Evolutionary conservation across 2,329 filamentous ascomycete species (phyloP), one percentile per base, ranked within the genome.

Genomic region (Stachybotrys elegans): DNA sequence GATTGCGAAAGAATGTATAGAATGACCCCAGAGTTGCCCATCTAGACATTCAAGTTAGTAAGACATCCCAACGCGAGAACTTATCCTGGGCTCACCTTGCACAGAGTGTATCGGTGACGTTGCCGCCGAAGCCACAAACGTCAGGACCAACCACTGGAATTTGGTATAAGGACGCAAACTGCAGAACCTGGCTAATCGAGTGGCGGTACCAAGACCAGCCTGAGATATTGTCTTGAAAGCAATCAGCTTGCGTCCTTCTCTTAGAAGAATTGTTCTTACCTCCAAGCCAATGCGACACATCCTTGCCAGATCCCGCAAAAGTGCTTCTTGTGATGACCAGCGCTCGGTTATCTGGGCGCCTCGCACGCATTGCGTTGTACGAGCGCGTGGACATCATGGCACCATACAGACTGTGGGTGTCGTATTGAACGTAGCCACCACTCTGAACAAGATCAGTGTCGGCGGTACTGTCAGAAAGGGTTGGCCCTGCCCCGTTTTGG

Each of bases 381-480:
- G 83, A 86, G 8, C 5, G 78, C 68, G 16, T 71, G 2, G 82
- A 84, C 86, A 90, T 91, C 81, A 88, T 82, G 7, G 78, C 77
- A 1, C 87, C 87, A 59, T 87, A 89, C 2, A 90, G 63, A 53
- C 90, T 90, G 60, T 91, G 87, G 0, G 81, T 86, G 52, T 91
- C 87, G 9, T 55, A 55, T 40, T 56, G 52, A 6, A 48, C 37
- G 4, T 55, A 56, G 0, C 43, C 52, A 4, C 52, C 46, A 3
- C 42, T 45, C 38, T 56, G 53, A 1, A 56, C 47, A 5, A 56
- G 48, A 21, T 56, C 54, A 8, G 54, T 56, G n/a, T 56, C 51
- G 4, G 49, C 44, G 2, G 54, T 56, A 6, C 51, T 47, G 9
- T 56, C 54, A 8, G 53, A 47, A 1, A 56, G 47, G 1, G 54